These are phyloP conservation scores for Borealophlyctis nickersoniae DNA, from an alignment of 192 early-diverging fungal species.

Conservation along the genomic window DNA sequence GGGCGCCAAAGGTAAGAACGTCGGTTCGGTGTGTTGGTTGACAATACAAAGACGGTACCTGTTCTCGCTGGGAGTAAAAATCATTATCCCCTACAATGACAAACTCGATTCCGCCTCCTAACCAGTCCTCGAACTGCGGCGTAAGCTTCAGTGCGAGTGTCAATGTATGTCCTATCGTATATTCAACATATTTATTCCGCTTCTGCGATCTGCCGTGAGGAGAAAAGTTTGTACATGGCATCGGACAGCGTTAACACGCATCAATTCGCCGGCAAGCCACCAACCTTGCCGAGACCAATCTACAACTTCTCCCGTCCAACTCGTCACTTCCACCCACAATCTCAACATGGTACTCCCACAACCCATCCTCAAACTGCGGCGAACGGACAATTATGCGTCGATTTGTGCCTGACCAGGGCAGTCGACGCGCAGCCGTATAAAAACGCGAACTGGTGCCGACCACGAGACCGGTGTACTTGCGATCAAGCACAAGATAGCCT, in stretches of 20 bases:
- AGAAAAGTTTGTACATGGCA: too few species aligned
- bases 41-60: constrained; percentile 56
- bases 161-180: constrained; percentile 33
- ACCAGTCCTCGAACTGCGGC: neutral
- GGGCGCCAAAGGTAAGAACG: constrained; percentile 1
- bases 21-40: too few species aligned
- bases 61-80: constrained; percentile 94
- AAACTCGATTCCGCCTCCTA: constrained; percentile 60
- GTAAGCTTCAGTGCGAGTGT: neutral
- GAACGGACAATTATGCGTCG: constrained; percentile 60
- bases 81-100: constrained; percentile 90
- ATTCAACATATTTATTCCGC: constrained; percentile 68
- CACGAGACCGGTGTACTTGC: constrained; percentile 73
- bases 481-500: constrained; percentile 93
- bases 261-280: neutral
- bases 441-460: constrained; percentile 83
- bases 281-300: constrained; percentile 4
- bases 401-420: neutral
- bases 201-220: constrained; percentile 3
- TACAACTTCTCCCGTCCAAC: neutral
- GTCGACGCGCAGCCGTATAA: constrained; percentile 59
- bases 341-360: constrained; percentile 66
- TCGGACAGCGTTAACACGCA: neutral
- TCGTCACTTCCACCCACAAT: neutral
- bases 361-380: constrained; percentile 82